Base-by-base conservation (phyloP, 2,329 filamentous ascomycete species). In the Nigrospora osmanthi region DNA sequence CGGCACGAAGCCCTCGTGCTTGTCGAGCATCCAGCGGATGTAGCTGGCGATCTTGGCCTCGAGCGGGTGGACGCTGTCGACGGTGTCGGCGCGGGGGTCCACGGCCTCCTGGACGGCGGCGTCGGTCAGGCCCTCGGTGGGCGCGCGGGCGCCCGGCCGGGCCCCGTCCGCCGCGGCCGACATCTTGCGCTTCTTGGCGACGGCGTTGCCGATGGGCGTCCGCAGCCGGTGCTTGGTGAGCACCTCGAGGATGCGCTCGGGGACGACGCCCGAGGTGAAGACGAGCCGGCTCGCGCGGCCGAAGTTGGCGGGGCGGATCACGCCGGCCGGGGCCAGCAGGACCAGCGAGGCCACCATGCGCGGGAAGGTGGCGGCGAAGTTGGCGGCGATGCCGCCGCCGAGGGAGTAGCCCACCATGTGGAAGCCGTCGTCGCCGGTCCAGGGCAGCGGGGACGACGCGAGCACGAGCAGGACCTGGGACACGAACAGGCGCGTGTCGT, bases 381-480 rank as follows among this genome's bases (percentile, higher is more conserved):
- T 78, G 6, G 83, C 79, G 5, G 82, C 81, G 45, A 95, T 83
- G 43, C 85, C 87, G 39, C 89, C 89, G 46, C 89, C 89, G 1
- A 95, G 75, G 0, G 85, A 90, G 65, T 93, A 95, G 11, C 89
- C 89, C 12, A 90, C 67, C 16, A 95, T 64, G 40, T 75, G 75
- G 58, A 93, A 81, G 40, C 70, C 73, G 37, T 61, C 56, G 13
- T 58, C 50, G 37, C 79, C 76, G 0, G 78, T 82, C 85, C 85
- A 89, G 13, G 79, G 54, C 3, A 91, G 66, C 0, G 78, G 71
- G 2, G 85, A 89, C 1, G 85, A 89, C 23, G 78, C 73, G 11
- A 91, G 67, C 13, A 76, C 85, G 28, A 87, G 73, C 35, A 89
- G 71, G 45, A 89, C 81, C 62, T 91, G 85, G 3, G 81, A 75